These are phyloP conservation scores for Penicillium freii DNA, from an alignment of 2,329 filamentous ascomycete species.

Conservation along the genomic window DNA sequence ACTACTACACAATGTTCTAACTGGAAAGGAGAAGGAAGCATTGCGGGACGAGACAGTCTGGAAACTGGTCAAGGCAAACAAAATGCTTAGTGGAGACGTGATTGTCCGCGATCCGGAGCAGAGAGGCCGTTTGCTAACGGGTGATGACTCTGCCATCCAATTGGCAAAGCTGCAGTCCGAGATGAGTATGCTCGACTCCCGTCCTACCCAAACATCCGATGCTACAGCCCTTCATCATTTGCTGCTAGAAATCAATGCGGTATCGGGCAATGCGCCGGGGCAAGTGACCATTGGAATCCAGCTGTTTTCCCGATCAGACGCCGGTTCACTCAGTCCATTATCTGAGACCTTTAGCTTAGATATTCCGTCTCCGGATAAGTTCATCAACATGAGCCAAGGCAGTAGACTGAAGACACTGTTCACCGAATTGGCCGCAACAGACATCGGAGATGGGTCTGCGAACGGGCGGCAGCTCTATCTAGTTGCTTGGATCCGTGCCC, in stretches of 20 bases:
- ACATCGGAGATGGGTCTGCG: conserved; percentile 62
- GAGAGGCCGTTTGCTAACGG: conserved; percentile 80
- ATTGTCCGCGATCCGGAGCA: conserved; percentile 88
- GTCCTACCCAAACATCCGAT: conserved; percentile 66
- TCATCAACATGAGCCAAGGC: conserved; percentile 63
- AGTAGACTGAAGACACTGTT: conserved; percentile 81
- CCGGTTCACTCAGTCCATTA: conserved; percentile 62
- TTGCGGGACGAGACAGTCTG: conserved; percentile 89
- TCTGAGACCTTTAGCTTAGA: conserved; percentile 83
- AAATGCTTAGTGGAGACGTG: conserved; percentile 87
- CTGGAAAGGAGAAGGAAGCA: conserved; percentile 73
- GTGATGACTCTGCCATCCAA: conserved; percentile 88
- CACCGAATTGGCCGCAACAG: conserved; percentile 75
- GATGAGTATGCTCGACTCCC: conserved; percentile 88
- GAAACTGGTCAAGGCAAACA: conserved; percentile 92
- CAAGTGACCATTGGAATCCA: conserved; percentile 74
- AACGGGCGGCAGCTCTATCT: conserved; percentile 75
- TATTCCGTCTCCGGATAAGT: conserved; percentile 69
- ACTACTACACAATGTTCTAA: conserved; percentile 90
- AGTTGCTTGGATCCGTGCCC: conserved; percentile 73
- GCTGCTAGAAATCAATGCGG: conserved; percentile 77
- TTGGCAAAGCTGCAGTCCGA: conserved; percentile 87
- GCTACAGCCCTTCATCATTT: conserved; percentile 74
- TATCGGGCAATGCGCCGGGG: conserved; percentile 73
- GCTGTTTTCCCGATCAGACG: conserved; percentile 69